Percentiles rank a stretch among this genome's conserved stretches.
phyloP scores from a whole-genome alignment of 148 eudicot species.

The Camellia sinensis region DNA sequence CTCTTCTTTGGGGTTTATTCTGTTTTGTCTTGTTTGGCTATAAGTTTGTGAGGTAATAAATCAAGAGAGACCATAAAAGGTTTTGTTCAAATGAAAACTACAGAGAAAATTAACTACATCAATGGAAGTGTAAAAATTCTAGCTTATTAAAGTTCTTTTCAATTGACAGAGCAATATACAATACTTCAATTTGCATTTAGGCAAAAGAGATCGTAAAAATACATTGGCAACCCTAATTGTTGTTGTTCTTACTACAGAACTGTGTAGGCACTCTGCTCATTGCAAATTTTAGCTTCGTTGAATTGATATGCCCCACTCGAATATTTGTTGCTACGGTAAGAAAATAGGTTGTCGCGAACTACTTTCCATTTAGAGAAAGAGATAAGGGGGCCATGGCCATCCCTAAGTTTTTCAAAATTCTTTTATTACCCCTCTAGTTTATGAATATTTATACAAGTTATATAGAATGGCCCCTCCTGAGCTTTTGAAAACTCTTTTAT shows the following conservation, averaged over 20 bases:
- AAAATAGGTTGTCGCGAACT: neutral
- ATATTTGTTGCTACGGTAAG: neutral
- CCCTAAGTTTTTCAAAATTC: neutral
- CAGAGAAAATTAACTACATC: neutral
- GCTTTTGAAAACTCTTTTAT: too few species aligned
- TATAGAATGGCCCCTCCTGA: too few species aligned
- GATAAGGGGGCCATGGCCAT: neutral
- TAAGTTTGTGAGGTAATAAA: neutral
- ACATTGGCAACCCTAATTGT: neutral
- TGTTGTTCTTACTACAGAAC: neutral
- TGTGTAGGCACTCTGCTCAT: neutral
- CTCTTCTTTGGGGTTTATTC: neutral
- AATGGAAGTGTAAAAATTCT: neutral
- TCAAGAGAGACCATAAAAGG: neutral
- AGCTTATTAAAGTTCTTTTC: neutral
- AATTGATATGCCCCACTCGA: neutral
- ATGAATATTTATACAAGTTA: too few species aligned
- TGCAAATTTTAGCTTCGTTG: neutral
- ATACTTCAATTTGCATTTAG: neutral
- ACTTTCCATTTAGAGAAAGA: neutral
- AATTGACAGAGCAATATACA: neutral
- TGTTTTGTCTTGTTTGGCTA: neutral
- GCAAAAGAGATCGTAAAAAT: neutral
- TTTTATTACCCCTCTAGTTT: too few species aligned
- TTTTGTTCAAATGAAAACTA: neutral